Evolutionary conservation across 75 land plant genomes (phyloP), one percentile per base, ranked within the genome.

Genomic region (Gnetum montanum): DNA sequence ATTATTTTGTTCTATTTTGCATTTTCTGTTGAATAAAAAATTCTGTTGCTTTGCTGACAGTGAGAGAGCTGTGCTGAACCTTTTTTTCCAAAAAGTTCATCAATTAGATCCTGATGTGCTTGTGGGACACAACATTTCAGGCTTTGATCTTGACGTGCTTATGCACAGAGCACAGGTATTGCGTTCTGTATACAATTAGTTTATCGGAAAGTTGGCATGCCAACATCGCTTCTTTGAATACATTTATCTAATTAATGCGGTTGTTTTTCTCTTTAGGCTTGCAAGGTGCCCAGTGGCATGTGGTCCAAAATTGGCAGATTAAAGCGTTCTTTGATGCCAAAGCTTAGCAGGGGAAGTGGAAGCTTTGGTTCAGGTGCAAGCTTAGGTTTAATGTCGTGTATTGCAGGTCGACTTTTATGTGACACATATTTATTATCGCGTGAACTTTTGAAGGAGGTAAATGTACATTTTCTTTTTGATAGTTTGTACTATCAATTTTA

Each of bases 81-180:
- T 75, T 33, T 35, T 95, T 54, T 78, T 95, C 86, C 70, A 81
- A 50, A 86, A 90, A 58, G 54, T 95, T 47, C 72, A 90, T 74
- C 86, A 95, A 57, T 65, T 90, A 49, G 97, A 95, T 56, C 75
- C 84, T 58, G 99, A 95, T 72, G 86, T 90, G 60, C 77, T 95
- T 37, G 97, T 95, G 52, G 99, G 99, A 13, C 99, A 95, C 49
- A 95, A 95, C 51, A 95, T 95, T 15, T 95, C 99, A 36, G 99
- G 97, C 16, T 90, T 95, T 79, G 97, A 95, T 50, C 79, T 95
- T 35, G 99, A 95, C 66, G 79, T 90, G 65, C 78, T 95, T 28
- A 88, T 95, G 29, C 97, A 95, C 47, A 74, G 99, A 58, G 74
- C 77, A 31, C 89, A 86, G 91, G 99, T 85, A 28, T n/a, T n/a